These are phyloP conservation scores for Entomortierella chlamydospora DNA, from an alignment of 192 early-diverging fungal genomes.

Conservation along the genomic window DNA sequence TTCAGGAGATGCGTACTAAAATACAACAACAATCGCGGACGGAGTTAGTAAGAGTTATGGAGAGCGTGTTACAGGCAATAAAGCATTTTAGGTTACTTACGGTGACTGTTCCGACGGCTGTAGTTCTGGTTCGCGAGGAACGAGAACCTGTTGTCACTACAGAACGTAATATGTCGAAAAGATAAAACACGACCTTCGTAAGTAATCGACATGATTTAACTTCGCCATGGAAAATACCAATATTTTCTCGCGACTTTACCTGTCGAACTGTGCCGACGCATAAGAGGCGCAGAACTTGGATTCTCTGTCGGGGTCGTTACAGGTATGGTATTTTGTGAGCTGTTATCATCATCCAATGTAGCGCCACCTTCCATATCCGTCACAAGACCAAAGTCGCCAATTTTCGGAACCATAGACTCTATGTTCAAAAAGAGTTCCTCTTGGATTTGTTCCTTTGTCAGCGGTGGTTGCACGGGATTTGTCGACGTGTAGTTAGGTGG, in stretches of 20 bases:
- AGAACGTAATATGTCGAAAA: not conserved
- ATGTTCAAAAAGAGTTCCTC: constrained; percentile 56
- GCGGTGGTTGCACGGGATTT: not conserved
- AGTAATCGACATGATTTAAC: too few species aligned
- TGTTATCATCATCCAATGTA: constrained; percentile 3
- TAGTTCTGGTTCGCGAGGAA: constrained; percentile 60
- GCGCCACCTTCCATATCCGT: constrained; percentile 65
- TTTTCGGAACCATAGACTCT: constrained; percentile 74
- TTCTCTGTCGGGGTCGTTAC: not conserved
- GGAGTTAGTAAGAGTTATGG: not conserved
- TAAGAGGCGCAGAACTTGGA: not conserved
- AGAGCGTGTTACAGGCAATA: not conserved
- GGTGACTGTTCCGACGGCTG: constrained; percentile 80
- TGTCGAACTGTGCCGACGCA: constrained; percentile 38
- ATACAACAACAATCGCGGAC: not conserved
- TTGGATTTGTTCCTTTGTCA: constrained; percentile 40
- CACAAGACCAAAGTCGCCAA: constrained; percentile 98
- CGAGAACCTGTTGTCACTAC: constrained; percentile 39
- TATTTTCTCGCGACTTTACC: constrained; percentile 13
- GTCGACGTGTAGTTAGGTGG: not conserved
- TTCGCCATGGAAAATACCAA: too few species aligned
- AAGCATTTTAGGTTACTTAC: constrained; percentile 52
- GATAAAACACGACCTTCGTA: not conserved
- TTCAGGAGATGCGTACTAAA: constrained; percentile 86
- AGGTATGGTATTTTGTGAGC: not conserved